Evolutionary conservation across 148 eudicot genomes (phyloP).

Genomic region (Mesembryanthemum crystallinum): DNA sequence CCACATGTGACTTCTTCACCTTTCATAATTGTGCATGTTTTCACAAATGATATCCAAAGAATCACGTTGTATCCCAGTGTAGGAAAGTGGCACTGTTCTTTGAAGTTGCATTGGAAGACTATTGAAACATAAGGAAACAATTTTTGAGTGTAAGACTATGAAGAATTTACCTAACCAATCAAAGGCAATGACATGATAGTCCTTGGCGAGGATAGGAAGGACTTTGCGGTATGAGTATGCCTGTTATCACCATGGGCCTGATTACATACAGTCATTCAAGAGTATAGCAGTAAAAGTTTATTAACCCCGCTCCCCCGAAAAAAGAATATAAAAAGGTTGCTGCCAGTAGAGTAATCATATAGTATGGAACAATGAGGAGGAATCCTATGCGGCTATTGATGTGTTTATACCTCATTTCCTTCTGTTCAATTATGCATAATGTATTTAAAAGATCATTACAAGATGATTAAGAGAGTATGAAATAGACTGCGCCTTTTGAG

Average conservation of each 20-base stretch:
- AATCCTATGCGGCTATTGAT: neutral
- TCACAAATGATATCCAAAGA: neutral
- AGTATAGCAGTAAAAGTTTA: neutral
- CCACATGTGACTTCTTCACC: too few relatives aligned
- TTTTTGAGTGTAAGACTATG: too few relatives aligned
- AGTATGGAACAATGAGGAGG: neutral
- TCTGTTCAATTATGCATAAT: neutral
- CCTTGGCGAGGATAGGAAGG: slow-evolving; percentile 69
- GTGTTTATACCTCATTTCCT: neutral
- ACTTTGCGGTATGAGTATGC: slow-evolving; percentile 96
- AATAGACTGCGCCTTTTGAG: neutral
- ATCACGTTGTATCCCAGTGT: neutral
- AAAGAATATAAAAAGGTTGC: too few relatives aligned
- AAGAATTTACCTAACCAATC: slow-evolving; percentile 91
- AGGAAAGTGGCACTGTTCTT: neutral
- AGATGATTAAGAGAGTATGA: neutral
- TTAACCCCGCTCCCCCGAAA: too few relatives aligned
- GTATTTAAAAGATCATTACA: neutral
- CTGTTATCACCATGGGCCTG: slow-evolving; percentile 45
- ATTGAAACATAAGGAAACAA: neutral
- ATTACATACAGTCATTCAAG: slow-evolving; percentile 24
- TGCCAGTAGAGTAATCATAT: too few relatives aligned
- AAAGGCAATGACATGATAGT: slow-evolving; percentile 80
- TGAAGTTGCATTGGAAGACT: neutral
- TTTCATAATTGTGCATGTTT: neutral